Percentiles rank a stretch among this genome's conserved stretches.
These are phyloP conservation scores for Fusarium pseudograminearum DNA, from an alignment of 2,329 filamentous ascomycete species.

Conservation along the genomic window DNA sequence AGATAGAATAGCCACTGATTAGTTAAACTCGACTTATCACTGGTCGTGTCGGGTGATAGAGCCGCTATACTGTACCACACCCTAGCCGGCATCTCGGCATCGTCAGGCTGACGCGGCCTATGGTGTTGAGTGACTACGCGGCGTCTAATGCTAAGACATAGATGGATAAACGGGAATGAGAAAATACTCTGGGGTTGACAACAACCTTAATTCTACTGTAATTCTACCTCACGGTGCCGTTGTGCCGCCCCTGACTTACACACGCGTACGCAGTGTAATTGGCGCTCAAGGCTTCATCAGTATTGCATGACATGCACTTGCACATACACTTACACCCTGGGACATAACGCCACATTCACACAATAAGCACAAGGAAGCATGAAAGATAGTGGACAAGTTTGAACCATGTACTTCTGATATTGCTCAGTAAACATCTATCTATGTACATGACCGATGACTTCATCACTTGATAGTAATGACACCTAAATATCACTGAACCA, in stretches of 20 bases:
- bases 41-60: neutral
- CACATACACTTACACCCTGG: slow-evolving; percentile 7
- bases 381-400: slow-evolving; percentile 3
- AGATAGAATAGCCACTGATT: neutral
- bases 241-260: slow-evolving; percentile 14
- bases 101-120: slow-evolving; percentile 44
- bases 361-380: neutral
- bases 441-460: slow-evolving; percentile 34
- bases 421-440: slow-evolving; percentile 35
- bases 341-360: slow-evolving; percentile 18
- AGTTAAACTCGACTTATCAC: neutral
- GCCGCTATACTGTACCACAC: slow-evolving; percentile 15
- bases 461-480: slow-evolving; percentile 8
- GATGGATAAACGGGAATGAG: slow-evolving; percentile 24
- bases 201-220: slow-evolving; percentile 21
- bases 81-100: slow-evolving; percentile 37
- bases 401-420: slow-evolving; percentile 26
- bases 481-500: slow-evolving; percentile 32
- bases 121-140: slow-evolving; percentile 27
- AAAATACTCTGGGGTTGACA: slow-evolving; percentile 10
- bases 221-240: slow-evolving; percentile 16
- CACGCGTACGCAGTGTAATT: slow-evolving; percentile 10
- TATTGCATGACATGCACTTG: neutral
- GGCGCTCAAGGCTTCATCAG: slow-evolving; percentile 1
- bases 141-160: slow-evolving; percentile 14